These are phyloP conservation scores for Diaporthe helianthi DNA, from an alignment of 2,329 filamentous ascomycete genomes.

Conservation along the genomic window DNA sequence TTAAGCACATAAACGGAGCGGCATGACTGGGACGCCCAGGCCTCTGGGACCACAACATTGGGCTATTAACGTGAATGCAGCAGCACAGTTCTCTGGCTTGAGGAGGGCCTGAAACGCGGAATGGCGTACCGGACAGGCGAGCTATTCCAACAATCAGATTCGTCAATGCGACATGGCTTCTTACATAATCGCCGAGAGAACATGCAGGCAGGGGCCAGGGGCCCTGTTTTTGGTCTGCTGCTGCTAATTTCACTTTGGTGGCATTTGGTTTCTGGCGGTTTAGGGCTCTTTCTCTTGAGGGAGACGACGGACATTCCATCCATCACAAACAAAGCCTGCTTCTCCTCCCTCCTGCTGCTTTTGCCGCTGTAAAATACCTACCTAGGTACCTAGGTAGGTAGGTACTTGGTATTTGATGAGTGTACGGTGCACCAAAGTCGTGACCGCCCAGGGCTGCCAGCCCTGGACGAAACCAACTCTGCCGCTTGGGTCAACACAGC, in stretches of 20 bases:
- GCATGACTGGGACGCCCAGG: not conserved
- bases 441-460: too few species aligned
- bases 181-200: conserved; percentile 26
- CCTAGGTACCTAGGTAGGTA: too few species aligned
- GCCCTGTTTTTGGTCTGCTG: conserved; percentile 13
- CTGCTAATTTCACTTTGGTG: conserved; percentile 33
- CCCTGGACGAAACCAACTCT: too few species aligned
- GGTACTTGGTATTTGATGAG: too few species aligned
- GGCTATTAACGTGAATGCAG: conserved; percentile 11
- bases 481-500: too few species aligned
- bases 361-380: not conserved
- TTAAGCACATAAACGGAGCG: not conserved
- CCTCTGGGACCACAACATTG: not conserved
- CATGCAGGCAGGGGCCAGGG: not conserved
- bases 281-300: conserved; percentile 29
- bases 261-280: conserved; percentile 15
- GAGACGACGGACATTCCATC: not conserved
- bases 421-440: too few species aligned
- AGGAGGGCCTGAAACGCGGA: not conserved
- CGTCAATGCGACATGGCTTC: conserved; percentile 3
- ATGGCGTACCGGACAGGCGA: not conserved
- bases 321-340: not conserved
- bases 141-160: conserved; percentile 13
- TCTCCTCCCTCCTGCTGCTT: not conserved
- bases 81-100: conserved; percentile 1